A percentile compares a stretch with the other conserved stretches of the same genome.
Evolutionary conservation across 2,329 filamentous ascomycete species (phyloP).

Genomic region (Aspergillus udagawae): DNA sequence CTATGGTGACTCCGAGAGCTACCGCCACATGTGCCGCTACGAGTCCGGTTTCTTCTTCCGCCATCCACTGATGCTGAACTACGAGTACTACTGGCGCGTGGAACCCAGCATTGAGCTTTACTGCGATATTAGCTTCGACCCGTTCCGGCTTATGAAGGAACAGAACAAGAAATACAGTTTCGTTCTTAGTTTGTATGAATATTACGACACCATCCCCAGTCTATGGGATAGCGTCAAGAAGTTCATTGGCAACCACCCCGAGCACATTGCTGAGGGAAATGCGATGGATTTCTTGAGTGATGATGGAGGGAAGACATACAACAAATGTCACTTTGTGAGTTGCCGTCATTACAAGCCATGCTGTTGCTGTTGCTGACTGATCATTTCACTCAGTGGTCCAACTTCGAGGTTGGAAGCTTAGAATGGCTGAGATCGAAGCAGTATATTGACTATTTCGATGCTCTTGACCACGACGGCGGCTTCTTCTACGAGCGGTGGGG

Average conservation of each 20-base stretch:
- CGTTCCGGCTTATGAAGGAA: slow-evolving; percentile 94
- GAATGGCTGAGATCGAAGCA: slow-evolving; percentile 87
- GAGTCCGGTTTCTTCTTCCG: slow-evolving; percentile 99
- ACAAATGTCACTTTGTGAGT: slow-evolving; percentile 93
- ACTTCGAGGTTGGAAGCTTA: slow-evolving; percentile 94
- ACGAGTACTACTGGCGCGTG: slow-evolving; percentile 99
- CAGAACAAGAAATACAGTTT: slow-evolving; percentile 99
- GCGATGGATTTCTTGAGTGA: slow-evolving; percentile 89
- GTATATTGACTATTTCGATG: slow-evolving; percentile 87
- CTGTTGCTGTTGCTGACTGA: slow-evolving; percentile 12
- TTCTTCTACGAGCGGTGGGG: slow-evolving; percentile 99
- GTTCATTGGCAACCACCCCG: slow-evolving; percentile 84
- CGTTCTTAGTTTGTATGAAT: slow-evolving; percentile 91
- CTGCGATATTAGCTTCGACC: slow-evolving; percentile 93
- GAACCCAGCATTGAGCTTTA: slow-evolving; percentile 95
- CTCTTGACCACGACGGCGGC: slow-evolving; percentile 82
- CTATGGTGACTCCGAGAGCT: slow-evolving; percentile 94
- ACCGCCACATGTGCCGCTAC: slow-evolving; percentile 99
- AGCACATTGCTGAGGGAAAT: slow-evolving; percentile 81
- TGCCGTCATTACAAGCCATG: background rate
- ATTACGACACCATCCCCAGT: slow-evolving; percentile 91
- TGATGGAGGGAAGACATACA: slow-evolving; percentile 87
- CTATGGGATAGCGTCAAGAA: slow-evolving; percentile 94
- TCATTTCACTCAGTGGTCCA: slow-evolving; percentile 70
- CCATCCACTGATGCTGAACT: slow-evolving; percentile 87